These are phyloP conservation scores for Trametes elegans DNA, from an alignment of 768 basidiomycete species.

Conservation along the genomic window DNA sequence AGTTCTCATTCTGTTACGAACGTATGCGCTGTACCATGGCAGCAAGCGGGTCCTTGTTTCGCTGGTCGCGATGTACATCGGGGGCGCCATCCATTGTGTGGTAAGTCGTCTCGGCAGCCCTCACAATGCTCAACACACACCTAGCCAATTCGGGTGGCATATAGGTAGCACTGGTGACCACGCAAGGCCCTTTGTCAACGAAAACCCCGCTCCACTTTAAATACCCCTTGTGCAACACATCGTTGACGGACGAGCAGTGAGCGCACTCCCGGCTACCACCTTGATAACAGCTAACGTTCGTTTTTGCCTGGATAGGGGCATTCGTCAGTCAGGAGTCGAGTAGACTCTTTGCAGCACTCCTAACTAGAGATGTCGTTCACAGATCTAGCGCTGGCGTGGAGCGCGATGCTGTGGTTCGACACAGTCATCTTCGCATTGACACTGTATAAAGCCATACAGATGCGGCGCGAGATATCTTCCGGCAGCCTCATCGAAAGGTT, in stretches of 20 bases:
- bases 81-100: slow-evolving; percentile 7
- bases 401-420: slow-evolving; percentile 22
- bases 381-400: slow-evolving; percentile 10
- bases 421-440: slow-evolving; percentile 17
- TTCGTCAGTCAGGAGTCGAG: slow-evolving; percentile 11
- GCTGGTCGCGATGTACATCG: slow-evolving; percentile 8
- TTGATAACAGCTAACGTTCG: no score
- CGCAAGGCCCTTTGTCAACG: slow-evolving; percentile 1
- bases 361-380: not conserved
- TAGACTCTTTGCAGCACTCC: not conserved
- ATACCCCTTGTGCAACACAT: not conserved
- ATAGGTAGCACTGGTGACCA: slow-evolving; percentile 3
- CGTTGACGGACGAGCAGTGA: slow-evolving; percentile 10
- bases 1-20: slow-evolving; percentile 26
- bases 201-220: not conserved
- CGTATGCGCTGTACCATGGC: slow-evolving; percentile 26
- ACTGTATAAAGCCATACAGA: slow-evolving; percentile 6
- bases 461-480: not conserved
- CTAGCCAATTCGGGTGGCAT: no score
- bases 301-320: not conserved
- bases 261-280: not conserved
- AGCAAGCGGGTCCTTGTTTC: slow-evolving; percentile 15
- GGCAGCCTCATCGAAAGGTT: not conserved
- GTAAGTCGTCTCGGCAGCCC: not conserved
- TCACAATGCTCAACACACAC: no score